Conservation (phyloP, 306 rosid genomes). For the Pyrus bretschneideri region DNA sequence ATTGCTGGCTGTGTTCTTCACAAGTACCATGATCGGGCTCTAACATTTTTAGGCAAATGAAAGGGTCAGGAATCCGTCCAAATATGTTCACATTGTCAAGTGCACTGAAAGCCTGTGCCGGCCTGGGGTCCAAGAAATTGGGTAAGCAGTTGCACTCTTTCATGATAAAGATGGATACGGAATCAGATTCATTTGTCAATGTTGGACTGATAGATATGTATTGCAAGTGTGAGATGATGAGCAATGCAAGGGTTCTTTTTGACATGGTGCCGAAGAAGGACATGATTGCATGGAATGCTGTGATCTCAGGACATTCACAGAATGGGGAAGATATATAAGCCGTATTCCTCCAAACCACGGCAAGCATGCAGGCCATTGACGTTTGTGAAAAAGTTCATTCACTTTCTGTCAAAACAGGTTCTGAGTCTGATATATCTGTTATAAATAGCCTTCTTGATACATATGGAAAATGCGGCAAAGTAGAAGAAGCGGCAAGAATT, state of each 20-base stretch:
- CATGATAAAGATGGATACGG: slow-evolving; percentile 54
- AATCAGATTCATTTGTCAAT: slow-evolving; percentile 51
- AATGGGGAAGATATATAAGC: slow-evolving; percentile 62
- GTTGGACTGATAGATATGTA: slow-evolving; percentile 83
- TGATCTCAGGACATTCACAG: slow-evolving; percentile 64
- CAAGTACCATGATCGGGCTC: slow-evolving; percentile 45
- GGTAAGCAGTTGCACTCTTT: slow-evolving; percentile 70
- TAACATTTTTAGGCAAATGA: slow-evolving; percentile 45
- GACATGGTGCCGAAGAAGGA: slow-evolving; percentile 51
- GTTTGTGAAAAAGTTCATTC: slow-evolving; percentile 63
- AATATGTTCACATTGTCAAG: slow-evolving; percentile 77
- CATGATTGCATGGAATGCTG: slow-evolving; percentile 64
- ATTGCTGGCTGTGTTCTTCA: slow-evolving; percentile 74
- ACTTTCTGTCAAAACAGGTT: slow-evolving; percentile 68
- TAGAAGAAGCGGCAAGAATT: slow-evolving; percentile 51
- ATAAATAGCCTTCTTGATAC: slow-evolving; percentile 80
- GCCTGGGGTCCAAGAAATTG: slow-evolving; percentile 41
- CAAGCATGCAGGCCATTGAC: slow-evolving; percentile 45
- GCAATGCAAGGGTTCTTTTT: slow-evolving; percentile 60
- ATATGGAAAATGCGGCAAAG: slow-evolving; percentile 60
- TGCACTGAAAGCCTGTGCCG: slow-evolving; percentile 73
- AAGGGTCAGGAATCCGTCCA: slow-evolving; percentile 38
- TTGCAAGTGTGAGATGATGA: slow-evolving; percentile 61
- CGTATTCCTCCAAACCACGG: slow-evolving; percentile 55
- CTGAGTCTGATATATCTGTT: slow-evolving; percentile 53